Evolutionary conservation across 2,329 filamentous ascomycete species (phyloP).

Genomic region (Alternaria gansuensis): DNA sequence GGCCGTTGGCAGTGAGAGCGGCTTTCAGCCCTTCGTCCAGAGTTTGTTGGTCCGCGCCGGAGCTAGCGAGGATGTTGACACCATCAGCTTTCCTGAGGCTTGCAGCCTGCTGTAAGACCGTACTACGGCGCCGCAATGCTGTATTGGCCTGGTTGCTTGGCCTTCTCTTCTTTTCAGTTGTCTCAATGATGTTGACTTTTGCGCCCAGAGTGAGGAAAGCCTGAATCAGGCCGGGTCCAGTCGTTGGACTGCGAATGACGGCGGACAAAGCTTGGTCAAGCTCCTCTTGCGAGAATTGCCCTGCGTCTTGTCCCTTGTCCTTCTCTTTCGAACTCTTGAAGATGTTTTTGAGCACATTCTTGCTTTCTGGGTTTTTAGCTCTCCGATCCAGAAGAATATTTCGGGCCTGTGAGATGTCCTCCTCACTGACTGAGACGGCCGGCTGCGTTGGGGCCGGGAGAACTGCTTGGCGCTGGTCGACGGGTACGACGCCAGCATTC

Average conservation of each 20-base stretch:
- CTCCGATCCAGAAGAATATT: conserved; percentile 45
- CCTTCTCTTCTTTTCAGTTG: conserved; percentile 31
- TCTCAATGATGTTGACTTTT: conserved; percentile 45
- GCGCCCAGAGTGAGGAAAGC: conserved; percentile 48
- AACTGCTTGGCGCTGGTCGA: conserved; percentile 41
- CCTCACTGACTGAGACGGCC: conserved; percentile 42
- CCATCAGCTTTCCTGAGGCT: conserved; percentile 43
- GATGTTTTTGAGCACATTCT: conserved; percentile 46
- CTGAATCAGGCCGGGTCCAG: conserved; percentile 45
- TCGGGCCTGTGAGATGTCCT: conserved; percentile 44
- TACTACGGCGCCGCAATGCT: conserved; percentile 44
- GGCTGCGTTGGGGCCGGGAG: conserved; percentile 46
- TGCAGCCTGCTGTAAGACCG: conserved; percentile 48
- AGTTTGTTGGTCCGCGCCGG: conserved; percentile 49
- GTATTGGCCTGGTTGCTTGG: conserved; percentile 29
- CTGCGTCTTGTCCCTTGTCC: conserved; percentile 42
- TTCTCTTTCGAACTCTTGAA: conserved; percentile 51
- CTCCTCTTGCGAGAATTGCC: conserved; percentile 48
- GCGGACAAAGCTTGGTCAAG: conserved; percentile 48
- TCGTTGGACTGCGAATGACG: conserved; percentile 43
- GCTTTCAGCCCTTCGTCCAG: conserved; percentile 48
- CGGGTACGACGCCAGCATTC: conserved; percentile 40
- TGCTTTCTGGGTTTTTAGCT: conserved; percentile 42
- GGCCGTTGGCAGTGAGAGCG: conserved; percentile 45
- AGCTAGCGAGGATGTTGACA: conserved; percentile 45